A percentile compares a stretch with the other conserved stretches of the same genome.
Evolutionary conservation across 1,284 basidiomycete species (phyloP).

Genomic region (Pseudozyma sp.): DNA sequence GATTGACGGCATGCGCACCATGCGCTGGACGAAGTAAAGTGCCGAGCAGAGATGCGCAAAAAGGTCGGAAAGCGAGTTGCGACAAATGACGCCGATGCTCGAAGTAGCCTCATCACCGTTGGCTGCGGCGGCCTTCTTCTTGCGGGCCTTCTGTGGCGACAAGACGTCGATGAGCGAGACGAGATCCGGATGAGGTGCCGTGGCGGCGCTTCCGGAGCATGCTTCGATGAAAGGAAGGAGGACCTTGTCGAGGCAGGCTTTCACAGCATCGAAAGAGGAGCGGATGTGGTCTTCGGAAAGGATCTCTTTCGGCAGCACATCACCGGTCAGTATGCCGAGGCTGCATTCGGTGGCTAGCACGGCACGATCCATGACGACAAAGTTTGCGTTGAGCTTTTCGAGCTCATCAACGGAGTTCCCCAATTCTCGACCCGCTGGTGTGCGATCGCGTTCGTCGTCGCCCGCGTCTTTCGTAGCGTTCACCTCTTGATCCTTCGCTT

Average conservation of each 20-base stretch:
- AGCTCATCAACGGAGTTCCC: constrained; percentile 72
- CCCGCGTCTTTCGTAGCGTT: background rate
- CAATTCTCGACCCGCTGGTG: constrained; percentile 72
- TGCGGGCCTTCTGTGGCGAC: constrained; percentile 43
- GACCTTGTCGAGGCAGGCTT: constrained; percentile 81
- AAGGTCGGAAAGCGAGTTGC: constrained; percentile 46
- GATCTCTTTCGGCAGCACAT: constrained; percentile 82
- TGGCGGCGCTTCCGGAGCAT: constrained; percentile 51
- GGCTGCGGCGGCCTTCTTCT: constrained; percentile 33
- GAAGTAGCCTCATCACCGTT: constrained; percentile 20
- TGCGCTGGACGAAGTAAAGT: constrained; percentile 68
- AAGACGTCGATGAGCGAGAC: constrained; percentile 67
- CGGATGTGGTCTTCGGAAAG: constrained; percentile 88
- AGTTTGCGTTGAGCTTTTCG: constrained; percentile 41
- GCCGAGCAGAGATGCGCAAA: constrained; percentile 57
- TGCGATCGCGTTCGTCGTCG: background rate
- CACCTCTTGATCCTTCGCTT: background rate
- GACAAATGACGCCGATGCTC: constrained; percentile 42
- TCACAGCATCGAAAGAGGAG: constrained; percentile 79
- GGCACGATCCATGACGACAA: constrained; percentile 51
- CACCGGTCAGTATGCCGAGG: constrained; percentile 80
- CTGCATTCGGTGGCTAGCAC: constrained; percentile 84
- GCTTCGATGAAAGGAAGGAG: constrained; percentile 90
- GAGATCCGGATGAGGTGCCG: constrained; percentile 33
- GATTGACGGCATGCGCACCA: constrained; percentile 71